Conservation (phyloP, 2,329 filamentous ascomycete genomes). For the Ophiognomonia clavigignenti-juglandacearum region DNA sequence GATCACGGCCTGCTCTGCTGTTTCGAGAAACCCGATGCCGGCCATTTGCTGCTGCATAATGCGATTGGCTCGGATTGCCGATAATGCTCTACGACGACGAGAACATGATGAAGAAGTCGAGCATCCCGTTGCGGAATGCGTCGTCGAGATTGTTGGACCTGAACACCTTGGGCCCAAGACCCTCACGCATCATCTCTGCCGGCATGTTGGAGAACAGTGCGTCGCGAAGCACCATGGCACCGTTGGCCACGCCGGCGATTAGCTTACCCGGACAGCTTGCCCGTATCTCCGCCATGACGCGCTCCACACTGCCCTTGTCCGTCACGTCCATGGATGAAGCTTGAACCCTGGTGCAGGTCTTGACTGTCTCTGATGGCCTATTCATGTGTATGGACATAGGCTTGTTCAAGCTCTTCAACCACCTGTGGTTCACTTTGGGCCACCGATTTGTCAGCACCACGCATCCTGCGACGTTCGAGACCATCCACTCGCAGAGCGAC, state of each 20-base stretch:
- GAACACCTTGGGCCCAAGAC: slow-evolving; percentile 23
- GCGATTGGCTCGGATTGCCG: slow-evolving; percentile 31
- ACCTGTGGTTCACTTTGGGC: slow-evolving; percentile 26
- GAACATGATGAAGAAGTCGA: slow-evolving; percentile 28
- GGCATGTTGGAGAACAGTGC: slow-evolving; percentile 9
- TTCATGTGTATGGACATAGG: no score
- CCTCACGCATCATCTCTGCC: slow-evolving; percentile 15
- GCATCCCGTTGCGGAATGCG: slow-evolving; percentile 16
- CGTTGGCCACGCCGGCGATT: slow-evolving; percentile 13
- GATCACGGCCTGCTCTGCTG: slow-evolving; percentile 9
- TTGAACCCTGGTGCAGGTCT: slow-evolving; percentile 15
- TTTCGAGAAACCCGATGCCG: slow-evolving; percentile 36
- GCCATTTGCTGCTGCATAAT: slow-evolving; percentile 38
- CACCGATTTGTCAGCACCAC: slow-evolving; percentile 35
- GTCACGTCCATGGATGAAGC: slow-evolving; percentile 13
- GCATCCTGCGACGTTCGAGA: slow-evolving; percentile 29
- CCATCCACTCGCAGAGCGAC: slow-evolving; percentile 36
- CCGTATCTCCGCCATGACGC: neutral
- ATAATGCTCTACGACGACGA: slow-evolving; percentile 23
- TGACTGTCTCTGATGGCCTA: no score
- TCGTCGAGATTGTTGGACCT: slow-evolving; percentile 22
- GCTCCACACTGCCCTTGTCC: neutral
- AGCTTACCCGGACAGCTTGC: slow-evolving; percentile 2
- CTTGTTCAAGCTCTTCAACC: no score
- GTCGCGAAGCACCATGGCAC: slow-evolving; percentile 15